phyloP scores from a whole-genome alignment of 148 eudicot species.

The Mesembryanthemum crystallinum region DNA sequence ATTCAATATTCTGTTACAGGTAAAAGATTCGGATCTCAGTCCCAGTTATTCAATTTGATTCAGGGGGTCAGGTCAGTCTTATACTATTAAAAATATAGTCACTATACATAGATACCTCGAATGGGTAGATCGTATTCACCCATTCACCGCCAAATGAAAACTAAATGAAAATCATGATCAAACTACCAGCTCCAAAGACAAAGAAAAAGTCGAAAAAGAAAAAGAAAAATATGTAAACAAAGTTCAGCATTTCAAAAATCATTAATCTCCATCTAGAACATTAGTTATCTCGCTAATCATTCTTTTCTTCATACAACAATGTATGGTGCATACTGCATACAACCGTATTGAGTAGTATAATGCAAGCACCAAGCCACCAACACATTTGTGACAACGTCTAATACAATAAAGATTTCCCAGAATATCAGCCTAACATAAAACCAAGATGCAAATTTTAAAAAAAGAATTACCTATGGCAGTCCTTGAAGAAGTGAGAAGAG shows the following conservation, averaged over 20 bases:
- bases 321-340: constrained; percentile 1
- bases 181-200: not conserved
- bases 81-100: too few species aligned
- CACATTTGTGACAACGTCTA: not conserved
- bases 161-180: not conserved
- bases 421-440: not conserved
- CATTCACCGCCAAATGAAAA: not conserved
- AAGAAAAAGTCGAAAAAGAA: not conserved
- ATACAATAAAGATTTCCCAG: not conserved
- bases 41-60: too few species aligned
- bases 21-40: too few species aligned
- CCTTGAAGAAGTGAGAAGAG: constrained; percentile 95
- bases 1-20: too few species aligned
- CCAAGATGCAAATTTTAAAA: not conserved
- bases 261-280: not conserved
- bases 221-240: constrained; percentile 2
- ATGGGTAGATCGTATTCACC: not conserved
- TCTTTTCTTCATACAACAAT: not conserved
- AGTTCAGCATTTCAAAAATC: not conserved
- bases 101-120: not conserved
- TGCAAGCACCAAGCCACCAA: not conserved
- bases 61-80: too few species aligned
- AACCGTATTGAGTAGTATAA: not conserved
- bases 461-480: constrained; percentile 67
- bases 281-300: not conserved